Conservation (phyloP, 805 yeast genomes). For the Candida insectorum region DNA sequence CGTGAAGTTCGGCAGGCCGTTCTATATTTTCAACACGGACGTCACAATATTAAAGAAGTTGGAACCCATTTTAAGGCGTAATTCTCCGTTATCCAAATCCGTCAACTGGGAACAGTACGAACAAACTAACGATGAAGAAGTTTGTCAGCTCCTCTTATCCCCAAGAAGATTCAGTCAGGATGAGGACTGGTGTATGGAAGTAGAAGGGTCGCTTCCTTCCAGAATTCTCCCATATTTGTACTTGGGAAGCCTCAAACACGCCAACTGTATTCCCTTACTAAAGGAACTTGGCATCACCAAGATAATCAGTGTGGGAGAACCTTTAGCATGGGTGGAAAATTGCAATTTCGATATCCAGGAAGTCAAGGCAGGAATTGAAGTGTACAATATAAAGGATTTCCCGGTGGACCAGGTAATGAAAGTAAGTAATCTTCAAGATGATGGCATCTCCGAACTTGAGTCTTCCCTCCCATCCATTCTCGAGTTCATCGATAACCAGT, state of each 20-base stretch:
- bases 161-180: too few species aligned
- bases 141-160: conserved; percentile 30
- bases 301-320: conserved; percentile 85
- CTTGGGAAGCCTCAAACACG: conserved; percentile 81
- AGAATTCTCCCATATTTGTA: conserved; percentile 79
- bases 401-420: conserved; percentile 50
- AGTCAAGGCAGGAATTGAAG: conserved; percentile 25
- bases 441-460: conserved; percentile 79
- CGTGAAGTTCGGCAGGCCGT: conserved; percentile 65
- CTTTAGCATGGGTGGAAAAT: conserved; percentile 55
- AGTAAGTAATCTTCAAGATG: conserved; percentile 78
- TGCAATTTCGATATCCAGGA: conserved; percentile 21
- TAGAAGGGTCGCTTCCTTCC: conserved; percentile 76
- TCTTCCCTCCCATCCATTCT: conserved; percentile 61
- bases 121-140: conserved; percentile 23
- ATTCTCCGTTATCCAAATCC: conserved; percentile 46
- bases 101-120: conserved; percentile 32
- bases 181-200: conserved; percentile 42
- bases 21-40: conserved; percentile 79
- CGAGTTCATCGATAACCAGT: conserved; percentile 52
- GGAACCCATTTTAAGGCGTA: conserved; percentile 56
- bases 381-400: conserved; percentile 17
- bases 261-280: conserved; percentile 64
- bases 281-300: conserved; percentile 64
- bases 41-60: conserved; percentile 61